A percentile compares a stretch with the other conserved stretches of the same genome.
These are phyloP conservation scores for Camellia lanceoleosa DNA, from an alignment of 148 eudicot species.

Conservation along the genomic window DNA sequence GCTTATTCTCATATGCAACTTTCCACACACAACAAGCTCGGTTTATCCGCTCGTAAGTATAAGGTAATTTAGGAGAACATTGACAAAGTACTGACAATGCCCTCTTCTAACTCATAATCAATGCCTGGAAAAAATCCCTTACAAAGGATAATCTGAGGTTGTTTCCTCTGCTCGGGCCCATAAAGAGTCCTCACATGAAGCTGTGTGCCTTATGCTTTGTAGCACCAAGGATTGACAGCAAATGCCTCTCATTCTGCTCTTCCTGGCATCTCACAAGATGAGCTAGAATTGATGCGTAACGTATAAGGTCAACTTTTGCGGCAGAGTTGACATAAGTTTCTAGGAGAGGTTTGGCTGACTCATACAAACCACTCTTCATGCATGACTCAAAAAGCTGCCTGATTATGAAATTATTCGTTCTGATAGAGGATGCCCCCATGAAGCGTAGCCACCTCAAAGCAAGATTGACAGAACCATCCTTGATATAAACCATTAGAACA, in stretches of 20 bases:
- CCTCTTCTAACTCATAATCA: conserved; percentile 90
- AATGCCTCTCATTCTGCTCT: conserved; percentile 70
- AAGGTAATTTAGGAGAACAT: conserved; percentile 87
- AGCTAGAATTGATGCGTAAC: conserved; percentile 90
- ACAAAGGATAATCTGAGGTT: conserved; percentile 85
- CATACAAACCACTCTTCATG: conserved; percentile 85
- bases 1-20: conserved; percentile 91
- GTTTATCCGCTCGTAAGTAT: conserved; percentile 91
- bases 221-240: conserved; percentile 83
- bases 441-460: conserved; percentile 91
- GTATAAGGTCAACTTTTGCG: conserved; percentile 88
- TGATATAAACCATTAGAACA: conserved; percentile 89
- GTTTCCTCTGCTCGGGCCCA: conserved; percentile 96
- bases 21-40: conserved; percentile 98
- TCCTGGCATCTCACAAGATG: conserved; percentile 93
- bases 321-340: conserved; percentile 88
- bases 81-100: conserved; percentile 83
- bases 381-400: conserved; percentile 95
- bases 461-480: conserved; percentile 90
- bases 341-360: conserved; percentile 94
- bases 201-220: conserved; percentile 81
- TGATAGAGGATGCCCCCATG: conserved; percentile 87
- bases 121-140: conserved; percentile 83
- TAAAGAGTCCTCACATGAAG: conserved; percentile 94
- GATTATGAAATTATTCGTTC: conserved; percentile 89